Conservation (phyloP, 2,329 filamentous ascomycete genomes). For the Pseudocercospora cruenta region DNA sequence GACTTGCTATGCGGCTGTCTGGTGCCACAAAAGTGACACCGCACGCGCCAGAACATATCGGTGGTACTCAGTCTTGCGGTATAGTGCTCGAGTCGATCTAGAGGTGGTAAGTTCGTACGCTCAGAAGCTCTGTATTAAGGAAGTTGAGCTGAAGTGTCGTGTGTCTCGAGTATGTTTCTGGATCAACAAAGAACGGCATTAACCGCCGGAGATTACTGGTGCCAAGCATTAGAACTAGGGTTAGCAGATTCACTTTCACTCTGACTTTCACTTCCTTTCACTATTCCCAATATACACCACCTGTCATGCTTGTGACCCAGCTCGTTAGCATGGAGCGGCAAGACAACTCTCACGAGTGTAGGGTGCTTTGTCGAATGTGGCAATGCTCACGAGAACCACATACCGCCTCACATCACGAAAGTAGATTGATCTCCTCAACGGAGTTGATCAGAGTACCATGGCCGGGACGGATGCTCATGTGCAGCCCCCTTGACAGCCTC, state of each 20-base stretch:
- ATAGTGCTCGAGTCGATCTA: neutral
- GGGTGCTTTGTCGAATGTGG: too few species aligned
- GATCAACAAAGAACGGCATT: neutral
- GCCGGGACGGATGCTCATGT: too few species aligned
- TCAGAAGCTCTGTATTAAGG: neutral
- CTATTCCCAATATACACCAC: too few species aligned
- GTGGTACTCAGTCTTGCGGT: neutral
- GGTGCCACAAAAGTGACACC: constrained; percentile 83
- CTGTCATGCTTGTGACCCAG: too few species aligned
- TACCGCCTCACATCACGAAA: too few species aligned
- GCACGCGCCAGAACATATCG: constrained; percentile 35
- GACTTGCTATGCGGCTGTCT: constrained; percentile 65
- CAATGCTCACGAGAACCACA: too few species aligned
- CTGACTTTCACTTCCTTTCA: too few species aligned
- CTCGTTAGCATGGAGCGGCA: too few species aligned
- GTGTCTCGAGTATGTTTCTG: neutral
- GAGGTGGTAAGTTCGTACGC: neutral
- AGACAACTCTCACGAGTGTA: too few species aligned
- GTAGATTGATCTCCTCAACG: too few species aligned
- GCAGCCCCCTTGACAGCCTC: too few species aligned
- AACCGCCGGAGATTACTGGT: neutral
- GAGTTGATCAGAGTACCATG: too few species aligned
- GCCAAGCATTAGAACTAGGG: neutral
- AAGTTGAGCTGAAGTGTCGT: neutral
- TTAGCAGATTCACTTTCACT: neutral